These are phyloP conservation scores for Murraya koenigii DNA, from an alignment of 345 rosid genomes.

Conservation along the genomic window DNA sequence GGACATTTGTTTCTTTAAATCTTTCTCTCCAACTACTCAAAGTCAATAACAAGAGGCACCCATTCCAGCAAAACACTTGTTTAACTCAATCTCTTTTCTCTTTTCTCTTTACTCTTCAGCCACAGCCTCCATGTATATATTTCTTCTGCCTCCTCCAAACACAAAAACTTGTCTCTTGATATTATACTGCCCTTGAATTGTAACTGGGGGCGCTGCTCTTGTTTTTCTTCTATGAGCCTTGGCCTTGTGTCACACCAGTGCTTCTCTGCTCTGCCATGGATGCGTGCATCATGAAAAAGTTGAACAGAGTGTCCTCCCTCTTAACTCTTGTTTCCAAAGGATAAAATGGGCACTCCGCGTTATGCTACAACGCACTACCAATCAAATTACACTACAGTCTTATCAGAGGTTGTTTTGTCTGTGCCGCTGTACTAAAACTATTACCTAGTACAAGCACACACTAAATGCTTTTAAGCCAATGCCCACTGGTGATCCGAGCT, in stretches of 20 bases:
- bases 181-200: no score
- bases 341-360: not conserved
- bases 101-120: constrained; percentile 27
- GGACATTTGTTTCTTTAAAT: constrained; percentile 16
- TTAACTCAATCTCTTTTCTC: not conserved
- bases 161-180: no score
- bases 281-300: constrained; percentile 60
- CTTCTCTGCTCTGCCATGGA: constrained; percentile 40
- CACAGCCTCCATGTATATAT: constrained; percentile 6
- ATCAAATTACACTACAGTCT: constrained; percentile 15
- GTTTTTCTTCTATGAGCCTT: constrained; percentile 12
- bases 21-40: constrained; percentile 18
- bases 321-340: not conserved
- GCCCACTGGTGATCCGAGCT: no score
- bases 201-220: not conserved
- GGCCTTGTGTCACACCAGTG: not conserved
- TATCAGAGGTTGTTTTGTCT: not conserved
- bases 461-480: not conserved
- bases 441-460: not conserved
- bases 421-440: no score
- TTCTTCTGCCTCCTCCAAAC: no score
- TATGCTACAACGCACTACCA: not conserved
- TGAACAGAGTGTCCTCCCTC: constrained; percentile 24
- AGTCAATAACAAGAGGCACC: constrained; percentile 14
- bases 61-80: constrained; percentile 22